Conservation (phyloP, 1,284 basidiomycete genomes). For the Singerocomus inundabilis region DNA sequence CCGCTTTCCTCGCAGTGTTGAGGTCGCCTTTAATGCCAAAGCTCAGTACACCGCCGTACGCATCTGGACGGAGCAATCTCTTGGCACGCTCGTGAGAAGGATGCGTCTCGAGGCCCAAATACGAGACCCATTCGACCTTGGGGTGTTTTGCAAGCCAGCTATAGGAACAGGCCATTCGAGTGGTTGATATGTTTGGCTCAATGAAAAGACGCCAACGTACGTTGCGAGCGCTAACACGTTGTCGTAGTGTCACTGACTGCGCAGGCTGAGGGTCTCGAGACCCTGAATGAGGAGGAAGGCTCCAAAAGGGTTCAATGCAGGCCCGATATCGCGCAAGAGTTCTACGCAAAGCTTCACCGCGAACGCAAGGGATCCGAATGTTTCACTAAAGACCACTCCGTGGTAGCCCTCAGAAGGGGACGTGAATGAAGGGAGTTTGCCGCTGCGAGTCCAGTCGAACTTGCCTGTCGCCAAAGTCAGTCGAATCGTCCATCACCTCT, state of each 20-base stretch:
- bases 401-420: conserved; percentile 84
- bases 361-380: conserved; percentile 73
- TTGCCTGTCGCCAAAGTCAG: conserved; percentile 48
- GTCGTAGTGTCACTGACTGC: conserved; percentile 72
- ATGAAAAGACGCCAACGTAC: conserved; percentile 36
- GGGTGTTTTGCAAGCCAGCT: conserved; percentile 71
- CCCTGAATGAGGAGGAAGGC: no score
- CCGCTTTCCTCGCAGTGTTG: conserved; percentile 59
- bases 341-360: conserved; percentile 74
- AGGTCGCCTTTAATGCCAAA: conserved; percentile 79
- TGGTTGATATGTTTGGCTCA: no score
- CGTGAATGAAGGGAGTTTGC: conserved; percentile 81
- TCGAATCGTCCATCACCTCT: not conserved
- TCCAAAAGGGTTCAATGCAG: conserved; percentile 78
- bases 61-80: conserved; percentile 53
- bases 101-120: conserved; percentile 72
- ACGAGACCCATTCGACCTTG: conserved; percentile 79
- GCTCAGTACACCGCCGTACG: conserved; percentile 76
- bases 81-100: conserved; percentile 61
- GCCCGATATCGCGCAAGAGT: conserved; percentile 78
- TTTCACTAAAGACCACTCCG: conserved; percentile 71
- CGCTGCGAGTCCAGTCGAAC: conserved; percentile 81
- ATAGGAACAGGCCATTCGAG: no score
- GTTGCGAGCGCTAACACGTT: no score
- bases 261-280: conserved; percentile 81